These are phyloP conservation scores for Panaeolus cyanescens DNA, from an alignment of 768 basidiomycete species.

Conservation along the genomic window DNA sequence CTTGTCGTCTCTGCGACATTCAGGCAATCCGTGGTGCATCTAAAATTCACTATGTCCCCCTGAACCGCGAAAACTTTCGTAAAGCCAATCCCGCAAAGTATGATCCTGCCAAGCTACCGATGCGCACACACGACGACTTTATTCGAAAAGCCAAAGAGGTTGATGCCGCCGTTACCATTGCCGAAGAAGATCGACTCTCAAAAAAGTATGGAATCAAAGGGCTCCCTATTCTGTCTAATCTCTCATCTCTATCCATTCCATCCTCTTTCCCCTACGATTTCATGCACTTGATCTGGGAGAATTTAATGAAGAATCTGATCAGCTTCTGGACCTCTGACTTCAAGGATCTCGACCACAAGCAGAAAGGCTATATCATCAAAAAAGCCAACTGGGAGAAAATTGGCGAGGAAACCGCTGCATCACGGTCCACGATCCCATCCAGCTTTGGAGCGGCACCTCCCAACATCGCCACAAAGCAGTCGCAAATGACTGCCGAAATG, in stretches of 20 bases:
- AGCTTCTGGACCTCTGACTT: conserved; percentile 39
- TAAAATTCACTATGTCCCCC: conserved; percentile 25
- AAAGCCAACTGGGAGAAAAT: conserved; percentile 40
- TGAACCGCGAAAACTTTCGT: conserved; percentile 3
- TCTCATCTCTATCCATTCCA: conserved; percentile 38
- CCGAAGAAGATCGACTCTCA: conserved; percentile 19
- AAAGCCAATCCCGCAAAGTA: conserved; percentile 8
- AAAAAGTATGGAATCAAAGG: conserved; percentile 36
- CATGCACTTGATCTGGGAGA: conserved; percentile 52
- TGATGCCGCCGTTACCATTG: conserved; percentile 20
- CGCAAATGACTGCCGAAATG: conserved; percentile 34
- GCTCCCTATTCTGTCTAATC: conserved; percentile 28
- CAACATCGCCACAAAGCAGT: conserved; percentile 29
- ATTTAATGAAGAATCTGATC: conserved; percentile 41
- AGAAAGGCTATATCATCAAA: conserved; percentile 28
- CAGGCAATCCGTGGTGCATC: conserved; percentile 13
- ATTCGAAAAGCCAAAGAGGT: conserved; percentile 23
- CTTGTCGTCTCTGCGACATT: conserved; percentile 39
- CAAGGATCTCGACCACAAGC: conserved; percentile 37
- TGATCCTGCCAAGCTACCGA: conserved; percentile 33
- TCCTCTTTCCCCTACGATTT: conserved; percentile 46
- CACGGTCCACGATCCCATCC: conserved; percentile 38
- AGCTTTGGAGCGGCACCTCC: conserved; percentile 35
- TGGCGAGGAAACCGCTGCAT: conserved; percentile 29
- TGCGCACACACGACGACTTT: conserved; percentile 31